Base-by-base conservation (phyloP, 768 basidiomycete species). In the Tricholoma matsutake region DNA sequence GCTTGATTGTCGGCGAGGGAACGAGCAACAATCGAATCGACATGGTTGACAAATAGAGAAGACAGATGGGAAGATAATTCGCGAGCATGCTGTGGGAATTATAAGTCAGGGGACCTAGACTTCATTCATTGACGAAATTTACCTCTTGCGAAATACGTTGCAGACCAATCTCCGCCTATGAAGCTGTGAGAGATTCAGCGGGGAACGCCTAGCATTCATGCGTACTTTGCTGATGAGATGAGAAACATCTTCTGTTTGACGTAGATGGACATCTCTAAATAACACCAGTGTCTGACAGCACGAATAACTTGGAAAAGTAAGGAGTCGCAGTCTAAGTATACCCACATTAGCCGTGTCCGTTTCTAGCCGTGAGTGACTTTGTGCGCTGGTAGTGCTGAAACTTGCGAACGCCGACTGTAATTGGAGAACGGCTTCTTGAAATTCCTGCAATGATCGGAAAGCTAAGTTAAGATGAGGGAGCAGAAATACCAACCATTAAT, bases 401-500 rank as follows among this genome's bases (percentile, higher is more conserved):
- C 51, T 16, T 53, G 16, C 57, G 31, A 63, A 59, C 3, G 29
- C n/a, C 2, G 31, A 53, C 11, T 57, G 59, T 9, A 65, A 45
- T n/a, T 56, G 59, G 8, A 56, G 52, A 11, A 65, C 41, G 5
- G 60, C 60, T 34, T 63, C 47, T 54, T 65, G 58, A 8, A 67
- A 54, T 28, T 65, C 58, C 67, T 67, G n/a, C 25, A 58, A 16
- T 31, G 39, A 2, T 8, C 16, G 16, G 29, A 32, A 39, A 32
- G 6, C 22, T 39, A 18, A n/a, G 8, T 18, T 31, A 28, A 43
- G n/a, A 2, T 52, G 11, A 7, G 13, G 13, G 11, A 61, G 18
- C 1, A 22, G 16, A 65, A 49, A 45, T 13, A 64, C 69, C 35
- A 22, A 75, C 76, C 25, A 63, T 61, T 31, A 77, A 53, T 22